Conservation (phyloP, 352 stramenopile genomes). For the Globisporangium megalacanthum region DNA sequence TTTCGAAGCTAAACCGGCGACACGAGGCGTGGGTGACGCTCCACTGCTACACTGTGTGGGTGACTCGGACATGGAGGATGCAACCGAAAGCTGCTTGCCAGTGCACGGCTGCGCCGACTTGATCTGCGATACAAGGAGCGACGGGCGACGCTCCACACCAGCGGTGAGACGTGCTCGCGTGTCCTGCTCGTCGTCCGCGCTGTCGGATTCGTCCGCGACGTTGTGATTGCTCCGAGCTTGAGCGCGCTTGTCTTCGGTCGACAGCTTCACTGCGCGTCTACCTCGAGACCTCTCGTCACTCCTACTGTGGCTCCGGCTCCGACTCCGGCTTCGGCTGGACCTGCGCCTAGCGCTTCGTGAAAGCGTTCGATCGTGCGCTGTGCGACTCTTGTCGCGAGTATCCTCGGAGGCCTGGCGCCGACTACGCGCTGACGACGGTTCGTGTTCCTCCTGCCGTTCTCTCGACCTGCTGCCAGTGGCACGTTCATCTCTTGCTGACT, state of each 20-base stretch:
- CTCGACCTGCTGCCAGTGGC: neutral
- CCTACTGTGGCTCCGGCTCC: neutral
- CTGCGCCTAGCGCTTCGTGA: neutral
- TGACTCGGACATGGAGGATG: neutral
- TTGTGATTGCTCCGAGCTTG: conserved; percentile 3
- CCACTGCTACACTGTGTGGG: neutral
- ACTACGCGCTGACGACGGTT: neutral
- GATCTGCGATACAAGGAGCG: conserved; percentile 55
- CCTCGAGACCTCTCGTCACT: neutral
- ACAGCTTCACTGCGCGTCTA: neutral
- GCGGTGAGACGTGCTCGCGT: neutral
- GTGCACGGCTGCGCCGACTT: conserved; percentile 31
- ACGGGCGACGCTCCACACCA: conserved; percentile 14
- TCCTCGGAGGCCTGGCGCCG: conserved; percentile 3
- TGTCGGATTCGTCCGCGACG: conserved; percentile 7
- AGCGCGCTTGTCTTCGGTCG: neutral
- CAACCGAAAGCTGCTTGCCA: conserved; percentile 10
- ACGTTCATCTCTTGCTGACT: neutral
- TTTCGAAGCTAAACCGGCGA: neutral
- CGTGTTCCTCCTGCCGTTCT: neutral
- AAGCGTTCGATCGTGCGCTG: neutral
- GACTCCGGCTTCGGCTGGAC: neutral
- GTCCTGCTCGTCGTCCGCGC: neutral
- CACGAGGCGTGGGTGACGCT: conserved; percentile 10
- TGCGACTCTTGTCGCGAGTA: neutral